phyloP scores from a whole-genome alignment of 805 yeast species.

The Candida tallmaniae region DNA sequence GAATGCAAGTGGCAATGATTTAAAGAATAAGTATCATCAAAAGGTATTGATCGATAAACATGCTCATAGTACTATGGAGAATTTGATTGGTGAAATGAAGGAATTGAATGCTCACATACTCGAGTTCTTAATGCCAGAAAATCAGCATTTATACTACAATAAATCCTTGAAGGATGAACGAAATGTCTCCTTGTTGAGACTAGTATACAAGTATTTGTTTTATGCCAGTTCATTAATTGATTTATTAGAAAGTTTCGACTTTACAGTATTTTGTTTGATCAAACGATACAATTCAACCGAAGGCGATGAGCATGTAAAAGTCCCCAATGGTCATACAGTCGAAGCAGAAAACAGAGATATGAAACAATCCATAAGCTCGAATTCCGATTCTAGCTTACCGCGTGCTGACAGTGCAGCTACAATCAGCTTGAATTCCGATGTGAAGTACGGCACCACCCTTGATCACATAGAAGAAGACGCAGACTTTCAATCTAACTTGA shows the following conservation, averaged over 20 bases:
- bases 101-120: conserved; percentile 39
- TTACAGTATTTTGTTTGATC: conserved; percentile 47
- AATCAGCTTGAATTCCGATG: conserved; percentile 1
- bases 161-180: conserved; percentile 33
- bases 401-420: no score
- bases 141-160: conserved; percentile 35
- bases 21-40: conserved; percentile 37
- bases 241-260: conserved; percentile 56
- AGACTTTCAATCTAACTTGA: conserved; percentile 18
- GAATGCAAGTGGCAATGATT: conserved; percentile 40
- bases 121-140: conserved; percentile 31
- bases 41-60: conserved; percentile 49
- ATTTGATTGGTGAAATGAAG: conserved; percentile 33
- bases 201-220: conserved; percentile 50
- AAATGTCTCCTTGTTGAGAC: conserved; percentile 49
- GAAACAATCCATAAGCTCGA: not conserved
- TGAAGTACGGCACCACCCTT: no score
- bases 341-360: not conserved
- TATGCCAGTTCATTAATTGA: conserved; percentile 47
- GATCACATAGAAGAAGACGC: conserved; percentile 1
- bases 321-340: conserved; percentile 2
- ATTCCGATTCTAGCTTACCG: not conserved
- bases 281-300: conserved; percentile 22
- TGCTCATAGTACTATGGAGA: conserved; percentile 36
- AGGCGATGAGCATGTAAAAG: conserved; percentile 13